Evolutionary conservation across 1,284 basidiomycete species (phyloP), one percentile per base, ranked within the genome.

Genomic region (Trichosporon ovoides): DNA sequence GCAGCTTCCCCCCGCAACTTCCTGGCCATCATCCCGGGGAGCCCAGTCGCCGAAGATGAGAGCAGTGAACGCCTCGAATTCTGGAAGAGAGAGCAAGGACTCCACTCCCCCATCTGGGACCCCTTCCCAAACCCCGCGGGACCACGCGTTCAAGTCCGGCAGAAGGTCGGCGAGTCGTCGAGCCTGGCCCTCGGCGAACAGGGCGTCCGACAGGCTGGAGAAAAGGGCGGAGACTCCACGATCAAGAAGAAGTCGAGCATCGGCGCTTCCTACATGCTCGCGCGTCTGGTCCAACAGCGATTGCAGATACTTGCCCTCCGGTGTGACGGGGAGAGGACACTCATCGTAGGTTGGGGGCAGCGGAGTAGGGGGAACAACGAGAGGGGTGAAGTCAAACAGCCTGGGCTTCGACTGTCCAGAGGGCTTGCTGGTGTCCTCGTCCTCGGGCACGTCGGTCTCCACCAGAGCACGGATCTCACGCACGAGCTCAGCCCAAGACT

Each of bases 21-120:
- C 38, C 16, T 36, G 36, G 43, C 43, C 22, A 19, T 48, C 43
- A 16, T 48, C 49, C 54, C 60, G 28, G 20, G 66, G 65, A 20
- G 74, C 73, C 74, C 74, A 77, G 65, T 78, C 76, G 10, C 73
- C 76, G 65, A 76, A 78, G 20, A 78, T 67, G 52, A 78, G 63
- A 0, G 74, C 75, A 6, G 74, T 67, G 59, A 77, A 76, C 4
- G 66, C 66, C 63, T 76, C 73, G 53, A 66, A 73, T 53, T 76
- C 75, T 18, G 66, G 65, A 13, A 73, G 56, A 7, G 66, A 60
- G 38, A 74, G 57, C 53, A 77, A 40, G 7, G 65, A 52, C 63
- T 77, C 76, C 12, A 78, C 67, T 10, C 74, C 74, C 43, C 63
- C 65, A 58, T 75, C 76, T 6, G 76, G 76, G 10, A 76, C 57